phyloP scores from a whole-genome alignment of 1,139 yeast genomes.

The Scheffersomyces stambukii region DNA sequence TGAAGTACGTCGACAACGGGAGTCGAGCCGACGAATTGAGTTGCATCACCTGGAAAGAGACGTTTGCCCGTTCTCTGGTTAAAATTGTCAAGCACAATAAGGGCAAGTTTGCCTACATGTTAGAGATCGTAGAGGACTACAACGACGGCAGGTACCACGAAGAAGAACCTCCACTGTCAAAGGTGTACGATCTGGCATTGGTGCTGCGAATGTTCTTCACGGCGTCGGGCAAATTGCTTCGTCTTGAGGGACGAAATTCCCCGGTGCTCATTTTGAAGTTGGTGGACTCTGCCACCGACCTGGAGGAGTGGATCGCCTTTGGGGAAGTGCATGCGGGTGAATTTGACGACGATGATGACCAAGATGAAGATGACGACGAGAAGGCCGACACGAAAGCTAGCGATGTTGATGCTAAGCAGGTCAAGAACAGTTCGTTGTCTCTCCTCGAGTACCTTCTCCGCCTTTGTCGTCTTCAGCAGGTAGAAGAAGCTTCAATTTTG shows the following conservation, averaged over 20 bases:
- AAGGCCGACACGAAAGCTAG: slow-evolving; percentile 15
- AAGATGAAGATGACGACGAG: slow-evolving; percentile 25
- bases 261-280: slow-evolving; percentile 66
- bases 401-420: slow-evolving; percentile 11
- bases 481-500: slow-evolving; percentile 53
- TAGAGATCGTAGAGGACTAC: slow-evolving; percentile 55
- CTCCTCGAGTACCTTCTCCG: slow-evolving; percentile 64
- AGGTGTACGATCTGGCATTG: slow-evolving; percentile 34
- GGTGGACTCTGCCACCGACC: slow-evolving; percentile 19
- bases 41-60: slow-evolving; percentile 71
- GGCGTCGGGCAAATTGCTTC: slow-evolving; percentile 66
- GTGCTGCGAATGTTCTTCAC: slow-evolving; percentile 62
- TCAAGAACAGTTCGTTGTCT: slow-evolving; percentile 37
- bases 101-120: slow-evolving; percentile 26
- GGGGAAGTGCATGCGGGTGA: slow-evolving; percentile 37
- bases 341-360: slow-evolving; percentile 23
- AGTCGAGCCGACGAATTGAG: slow-evolving; percentile 20
- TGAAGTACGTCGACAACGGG: slow-evolving; percentile 27
- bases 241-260: slow-evolving; percentile 58
- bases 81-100: slow-evolving; percentile 32
- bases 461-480: slow-evolving; percentile 57
- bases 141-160: slow-evolving; percentile 77
- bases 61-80: slow-evolving; percentile 54
- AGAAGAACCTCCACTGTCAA: slow-evolving; percentile 30
- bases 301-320: slow-evolving; percentile 53